Evolutionary conservation across 805 yeast genomes (phyloP).

Genomic region (Yamadazyma nakazawae): DNA sequence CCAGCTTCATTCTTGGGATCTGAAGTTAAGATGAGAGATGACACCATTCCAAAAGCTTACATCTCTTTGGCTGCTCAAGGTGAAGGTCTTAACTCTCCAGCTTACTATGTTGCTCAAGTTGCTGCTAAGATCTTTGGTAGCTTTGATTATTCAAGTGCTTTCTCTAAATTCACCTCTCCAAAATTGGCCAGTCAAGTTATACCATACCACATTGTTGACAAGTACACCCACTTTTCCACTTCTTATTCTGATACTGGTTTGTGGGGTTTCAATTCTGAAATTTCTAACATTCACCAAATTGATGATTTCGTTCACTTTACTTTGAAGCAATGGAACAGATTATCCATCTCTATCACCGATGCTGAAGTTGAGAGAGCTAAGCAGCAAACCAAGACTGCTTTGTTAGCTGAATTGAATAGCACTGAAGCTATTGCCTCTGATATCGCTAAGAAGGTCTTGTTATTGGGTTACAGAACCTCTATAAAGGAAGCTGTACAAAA

Average conservation of each 20-base stretch:
- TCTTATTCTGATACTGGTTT: conserved; percentile 77
- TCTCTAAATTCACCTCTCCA: conserved; percentile 54
- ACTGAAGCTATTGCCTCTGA: conserved; percentile 51
- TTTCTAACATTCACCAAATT: conserved; percentile 54
- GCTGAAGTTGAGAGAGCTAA: conserved; percentile 79
- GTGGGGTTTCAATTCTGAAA: conserved; percentile 76
- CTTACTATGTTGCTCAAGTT: conserved; percentile 68
- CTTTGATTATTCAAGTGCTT: conserved; percentile 53
- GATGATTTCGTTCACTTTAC: conserved; percentile 82
- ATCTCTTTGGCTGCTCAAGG: conserved; percentile 73
- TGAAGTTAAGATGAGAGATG: conserved; percentile 85
- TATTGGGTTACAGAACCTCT: conserved; percentile 60
- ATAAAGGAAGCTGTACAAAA: conserved; percentile 55
- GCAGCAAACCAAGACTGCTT: conserved; percentile 61
- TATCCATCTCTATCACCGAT: conserved; percentile 69
- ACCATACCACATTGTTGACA: conserved; percentile 71
- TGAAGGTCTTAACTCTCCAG: conserved; percentile 60
- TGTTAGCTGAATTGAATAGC: conserved; percentile 49
- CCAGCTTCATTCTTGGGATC: conserved; percentile 76
- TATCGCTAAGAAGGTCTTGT: conserved; percentile 58
- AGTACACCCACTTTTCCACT: conserved; percentile 65
- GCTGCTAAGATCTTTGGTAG: conserved; percentile 58
- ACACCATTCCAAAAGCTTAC: conserved; percentile 78
- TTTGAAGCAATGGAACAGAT: conserved; percentile 84
- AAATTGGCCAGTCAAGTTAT: conserved; percentile 66